Evolutionary conservation across 179 eudicot genomes (phyloP), one percentile per base, ranked within the genome.

Genomic region (Kewa caespitosa): DNA sequence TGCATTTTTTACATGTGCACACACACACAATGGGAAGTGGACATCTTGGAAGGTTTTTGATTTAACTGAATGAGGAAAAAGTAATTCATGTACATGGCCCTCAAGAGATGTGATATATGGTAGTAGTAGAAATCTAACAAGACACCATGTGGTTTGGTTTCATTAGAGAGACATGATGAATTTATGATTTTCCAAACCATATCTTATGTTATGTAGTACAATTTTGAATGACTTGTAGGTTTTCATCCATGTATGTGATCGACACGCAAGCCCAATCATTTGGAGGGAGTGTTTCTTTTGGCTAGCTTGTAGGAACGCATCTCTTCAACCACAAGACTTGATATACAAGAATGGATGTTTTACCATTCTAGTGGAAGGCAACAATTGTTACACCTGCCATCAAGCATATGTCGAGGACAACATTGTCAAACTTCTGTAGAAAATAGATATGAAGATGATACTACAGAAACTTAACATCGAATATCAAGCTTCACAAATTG

Each of bases 221-320:
- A n/a, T n/a, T n/a, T 9, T 33, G 17, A 42, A 72, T 31, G 55
- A 78, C 18, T 50, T 72, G 76, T 64, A 22, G 65, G 69, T 50
- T 28, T 63, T 50, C 41, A 63, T 46, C 18, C 25, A 61, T 61
- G 32, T 37, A 32, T 41, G 41, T 66, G 64, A 74, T 62, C 70
- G 83, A 75, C 76, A 80, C 54, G 67, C 55, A 80, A 64, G 38
- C 67, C 76, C 70, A 68, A 80, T 80, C 76, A 75, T 77, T 59
- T 80, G 71, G 41, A 50, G 59, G 62, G n/a, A n/a, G n/a, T n/a
- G n/a, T 38, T 74, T 52, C 48, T 60, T 60, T 61, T 38, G 57
- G 79, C 38, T 69, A 79, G 34, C 43, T 75, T 67, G 64, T 63
- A n/a, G 60, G 67, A 80, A 63, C 38, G 39, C 57, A 13, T 75